Conservation (phyloP, 2,329 filamentous ascomycete genomes). For the Metarhizium rileyi region DNA sequence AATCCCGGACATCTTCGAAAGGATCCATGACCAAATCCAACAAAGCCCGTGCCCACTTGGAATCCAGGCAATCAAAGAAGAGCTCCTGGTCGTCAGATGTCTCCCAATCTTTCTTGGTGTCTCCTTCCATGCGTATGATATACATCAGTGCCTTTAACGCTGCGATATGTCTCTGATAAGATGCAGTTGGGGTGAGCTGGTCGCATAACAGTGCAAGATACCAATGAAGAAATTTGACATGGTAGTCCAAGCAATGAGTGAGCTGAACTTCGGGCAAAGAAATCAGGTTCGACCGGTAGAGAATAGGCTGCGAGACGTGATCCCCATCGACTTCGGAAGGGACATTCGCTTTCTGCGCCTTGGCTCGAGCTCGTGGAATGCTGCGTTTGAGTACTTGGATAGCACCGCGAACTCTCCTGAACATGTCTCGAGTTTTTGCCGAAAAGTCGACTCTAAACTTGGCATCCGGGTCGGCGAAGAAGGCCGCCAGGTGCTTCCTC, state of each 20-base stretch:
- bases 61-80: constrained; percentile 34
- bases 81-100: constrained; percentile 28
- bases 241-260: constrained; percentile 34
- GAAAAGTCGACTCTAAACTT: constrained; percentile 77
- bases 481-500: constrained; percentile 53
- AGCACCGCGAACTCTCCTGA: constrained; percentile 63
- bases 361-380: constrained; percentile 26
- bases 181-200: constrained; percentile 71
- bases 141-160: constrained; percentile 61
- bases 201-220: constrained; percentile 61
- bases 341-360: constrained; percentile 22
- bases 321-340: constrained; percentile 1
- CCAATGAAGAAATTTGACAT: constrained; percentile 60
- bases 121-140: constrained; percentile 61
- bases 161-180: constrained; percentile 83
- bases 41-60: constrained; percentile 50
- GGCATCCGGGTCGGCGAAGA: constrained; percentile 77
- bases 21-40: constrained; percentile 78
- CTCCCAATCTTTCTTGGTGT: constrained; percentile 33
- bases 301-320: constrained; percentile 17
- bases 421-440: constrained; percentile 63
- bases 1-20: constrained; percentile 79
- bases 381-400: constrained; percentile 45
- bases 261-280: constrained; percentile 28
- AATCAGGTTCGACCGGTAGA: constrained; percentile 30